Evolutionary conservation across 148 eudicot genomes (phyloP).

Genomic region (Cornus kousa): DNA sequence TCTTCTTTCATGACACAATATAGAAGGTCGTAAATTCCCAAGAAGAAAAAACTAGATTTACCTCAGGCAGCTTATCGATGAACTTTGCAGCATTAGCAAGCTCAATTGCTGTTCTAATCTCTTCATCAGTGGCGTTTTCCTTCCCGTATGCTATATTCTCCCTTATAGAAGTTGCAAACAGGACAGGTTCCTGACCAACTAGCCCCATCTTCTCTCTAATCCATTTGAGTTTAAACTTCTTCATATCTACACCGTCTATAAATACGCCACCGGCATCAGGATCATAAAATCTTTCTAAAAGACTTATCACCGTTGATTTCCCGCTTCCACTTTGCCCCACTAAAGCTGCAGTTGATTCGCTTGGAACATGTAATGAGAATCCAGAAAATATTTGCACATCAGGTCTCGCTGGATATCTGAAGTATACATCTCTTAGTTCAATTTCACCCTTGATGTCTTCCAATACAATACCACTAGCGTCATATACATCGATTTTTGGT

Average conservation of each 20-base stretch:
- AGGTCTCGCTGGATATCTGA: conserved; percentile 80
- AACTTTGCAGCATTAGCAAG: conserved; percentile 83
- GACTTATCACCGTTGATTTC: conserved; percentile 75
- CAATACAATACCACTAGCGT: conserved; percentile 43
- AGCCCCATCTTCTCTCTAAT: conserved; percentile 74
- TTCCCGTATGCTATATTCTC: conserved; percentile 77
- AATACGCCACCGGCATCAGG: conserved; percentile 70
- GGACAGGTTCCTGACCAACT: conserved; percentile 81
- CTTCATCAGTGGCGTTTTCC: conserved; percentile 54
- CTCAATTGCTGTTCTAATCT: conserved; percentile 63
- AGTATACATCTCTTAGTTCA: conserved; percentile 60
- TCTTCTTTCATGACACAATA: too few species aligned
- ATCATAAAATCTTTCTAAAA: conserved; percentile 80
- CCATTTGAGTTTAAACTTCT: conserved; percentile 55
- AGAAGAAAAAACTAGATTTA: background rate
- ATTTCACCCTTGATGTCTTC: conserved; percentile 69
- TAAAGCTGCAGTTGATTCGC: conserved; percentile 64
- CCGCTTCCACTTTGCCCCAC: conserved; percentile 98
- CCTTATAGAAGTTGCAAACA: conserved; percentile 55
- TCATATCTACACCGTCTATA: conserved; percentile 68
- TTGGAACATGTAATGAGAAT: conserved; percentile 50
- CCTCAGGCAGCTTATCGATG: conserved; percentile 74
- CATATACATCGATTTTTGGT: conserved; percentile 64
- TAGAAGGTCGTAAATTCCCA: too few species aligned
- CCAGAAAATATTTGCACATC: conserved; percentile 73